A percentile compares a stretch with the other conserved stretches of the same genome.
These are phyloP conservation scores for Didymella pinodella DNA, from an alignment of 2,329 filamentous ascomycete species.

Conservation along the genomic window DNA sequence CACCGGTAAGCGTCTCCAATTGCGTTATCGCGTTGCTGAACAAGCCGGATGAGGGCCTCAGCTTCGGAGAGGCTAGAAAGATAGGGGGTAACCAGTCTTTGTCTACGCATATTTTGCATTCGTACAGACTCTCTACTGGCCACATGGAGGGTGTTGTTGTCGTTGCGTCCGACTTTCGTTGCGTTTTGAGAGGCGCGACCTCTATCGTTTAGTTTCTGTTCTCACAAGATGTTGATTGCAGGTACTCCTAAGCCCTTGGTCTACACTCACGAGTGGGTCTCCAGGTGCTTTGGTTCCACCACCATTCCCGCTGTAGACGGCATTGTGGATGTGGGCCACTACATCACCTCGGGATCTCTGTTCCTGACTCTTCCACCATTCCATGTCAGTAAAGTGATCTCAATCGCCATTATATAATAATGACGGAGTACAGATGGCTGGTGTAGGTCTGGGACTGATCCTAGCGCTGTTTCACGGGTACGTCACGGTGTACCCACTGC, in stretches of 20 bases:
- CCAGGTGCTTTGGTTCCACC: constrained; percentile 1
- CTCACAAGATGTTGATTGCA: background rate
- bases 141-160: no score
- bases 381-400: background rate
- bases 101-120: no score
- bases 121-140: no score
- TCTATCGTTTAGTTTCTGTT: background rate
- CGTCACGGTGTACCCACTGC: background rate
- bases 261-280: constrained; percentile 2
- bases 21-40: background rate
- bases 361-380: background rate
- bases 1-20: background rate
- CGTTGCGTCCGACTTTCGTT: no score
- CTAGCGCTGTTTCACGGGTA: background rate
- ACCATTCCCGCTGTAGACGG: background rate
- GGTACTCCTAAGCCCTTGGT: constrained; percentile 1
- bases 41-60: no score
- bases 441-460: background rate
- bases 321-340: background rate
- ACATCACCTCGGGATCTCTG: background rate
- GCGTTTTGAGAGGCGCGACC: no score
- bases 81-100: no score
- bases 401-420: background rate
- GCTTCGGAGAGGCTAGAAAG: no score
- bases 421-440: background rate